Base-by-base conservation (phyloP, 345 rosid genomes). In the Aurinia saxatilis region DNA sequence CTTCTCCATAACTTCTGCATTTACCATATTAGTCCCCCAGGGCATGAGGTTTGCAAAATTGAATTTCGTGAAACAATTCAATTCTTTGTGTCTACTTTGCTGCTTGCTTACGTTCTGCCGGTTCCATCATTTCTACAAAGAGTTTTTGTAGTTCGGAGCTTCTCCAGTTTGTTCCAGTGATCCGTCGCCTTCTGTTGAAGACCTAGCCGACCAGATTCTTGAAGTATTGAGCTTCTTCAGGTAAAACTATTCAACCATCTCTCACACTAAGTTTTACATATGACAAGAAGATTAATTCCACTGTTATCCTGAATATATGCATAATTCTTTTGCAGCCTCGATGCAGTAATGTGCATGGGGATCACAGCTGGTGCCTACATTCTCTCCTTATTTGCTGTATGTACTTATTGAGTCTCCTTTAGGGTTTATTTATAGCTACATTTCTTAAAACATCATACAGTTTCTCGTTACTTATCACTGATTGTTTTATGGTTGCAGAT, bases 61-160 rank as follows among this genome's bases (percentile, higher is more conserved):
- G 63, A 62, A 65, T 58, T 41, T 60, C 76, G 64, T 73, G 29
- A 34, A 17, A 48, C 48, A 12, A 2, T 27, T 49, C 8, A 9
- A 0, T 29, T 44, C 7, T 31, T 42, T 31, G 6, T 34, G 13
- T 17, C 39, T 41, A 5, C 48, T 35, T 10, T 44, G 13, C 57
- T 66, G 36, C 55, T 66, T 85, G 58, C 73, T 81, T 65, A 81
- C 73, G 54, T 71, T 62, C 60, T 63, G 52, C 54, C 60, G 60
- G 63, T 67, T 56, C 29, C 78, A 78, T 69, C 68, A 30, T 69
- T 73, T 63, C 78, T 78, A 79, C 76, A 87, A 60, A 89, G 96
- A 84, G 87, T 77, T 82, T 66, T 85, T 87, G 88, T 79, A 93
- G 99, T 90, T 93, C 10, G 96, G 99, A 78, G 97, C 99, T 60